phyloP scores from a whole-genome alignment of 1,284 basidiomycete genomes.

The Cryptococcus amylolentus region DNA sequence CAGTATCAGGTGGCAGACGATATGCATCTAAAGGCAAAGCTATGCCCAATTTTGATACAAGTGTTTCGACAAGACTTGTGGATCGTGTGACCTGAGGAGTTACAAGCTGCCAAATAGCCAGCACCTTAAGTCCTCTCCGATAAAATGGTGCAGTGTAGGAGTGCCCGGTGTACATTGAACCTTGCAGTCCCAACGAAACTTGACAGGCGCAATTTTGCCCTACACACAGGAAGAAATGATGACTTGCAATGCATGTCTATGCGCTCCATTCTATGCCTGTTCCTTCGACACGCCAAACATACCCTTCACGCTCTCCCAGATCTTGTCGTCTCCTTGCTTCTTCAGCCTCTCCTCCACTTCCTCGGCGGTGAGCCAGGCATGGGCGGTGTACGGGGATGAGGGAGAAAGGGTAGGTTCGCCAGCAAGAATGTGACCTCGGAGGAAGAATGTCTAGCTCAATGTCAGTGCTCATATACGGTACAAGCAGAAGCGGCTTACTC shows the following conservation, averaged over 20 bases:
- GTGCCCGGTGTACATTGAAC: too few species aligned
- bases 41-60: too few species aligned
- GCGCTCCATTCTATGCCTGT: background rate
- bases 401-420: constrained; percentile 38
- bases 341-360: constrained; percentile 37
- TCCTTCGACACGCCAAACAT: constrained; percentile 34
- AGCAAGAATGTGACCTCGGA: constrained; percentile 47
- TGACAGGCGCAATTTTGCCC: background rate
- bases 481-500: constrained; percentile 29
- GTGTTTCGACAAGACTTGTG: too few species aligned
- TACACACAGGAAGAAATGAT: background rate
- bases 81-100: too few species aligned
- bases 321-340: constrained; percentile 35
- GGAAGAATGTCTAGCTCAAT: constrained; percentile 44
- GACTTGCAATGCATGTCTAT: background rate
- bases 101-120: too few species aligned
- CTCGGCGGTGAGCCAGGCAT: constrained; percentile 40
- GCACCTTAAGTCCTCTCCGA: too few species aligned
- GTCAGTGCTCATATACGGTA: background rate
- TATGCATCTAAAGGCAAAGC: too few species aligned
- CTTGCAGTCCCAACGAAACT: background rate
- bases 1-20: too few species aligned
- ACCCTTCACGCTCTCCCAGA: constrained; percentile 40
- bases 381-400: constrained; percentile 24
- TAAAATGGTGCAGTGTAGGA: too few species aligned